Conservation (phyloP, 495 filamentous ascomycete species). For the Penicillium fimorum region DNA sequence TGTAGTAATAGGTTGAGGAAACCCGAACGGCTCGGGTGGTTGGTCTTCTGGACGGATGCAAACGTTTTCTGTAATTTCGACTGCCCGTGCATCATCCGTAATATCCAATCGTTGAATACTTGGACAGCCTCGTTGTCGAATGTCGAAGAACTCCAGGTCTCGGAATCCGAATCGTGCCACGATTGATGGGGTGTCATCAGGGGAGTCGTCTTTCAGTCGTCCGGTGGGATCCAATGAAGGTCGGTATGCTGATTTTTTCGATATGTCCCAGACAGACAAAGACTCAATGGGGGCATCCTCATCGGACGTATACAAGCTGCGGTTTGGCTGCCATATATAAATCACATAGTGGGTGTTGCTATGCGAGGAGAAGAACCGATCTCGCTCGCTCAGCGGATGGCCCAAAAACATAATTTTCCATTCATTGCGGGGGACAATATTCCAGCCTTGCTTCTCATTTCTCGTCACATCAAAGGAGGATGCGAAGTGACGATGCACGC, state of each 20-base stretch:
- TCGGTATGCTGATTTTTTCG: constrained; percentile 50
- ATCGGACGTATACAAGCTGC: constrained; percentile 53
- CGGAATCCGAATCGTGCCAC: constrained; percentile 54
- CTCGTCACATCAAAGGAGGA: constrained; percentile 56
- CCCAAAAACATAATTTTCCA: constrained; percentile 67
- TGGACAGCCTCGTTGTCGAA: constrained; percentile 58
- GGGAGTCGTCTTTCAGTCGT: constrained; percentile 30
- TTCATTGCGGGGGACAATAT: constrained; percentile 58
- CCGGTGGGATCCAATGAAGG: constrained; percentile 56
- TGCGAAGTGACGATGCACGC: constrained; percentile 62
- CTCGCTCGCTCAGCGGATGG: constrained; percentile 55
- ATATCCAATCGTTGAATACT: constrained; percentile 53
- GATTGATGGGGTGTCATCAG: constrained; percentile 47
- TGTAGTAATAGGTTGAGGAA: constrained; percentile 43
- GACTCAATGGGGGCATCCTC: constrained; percentile 62
- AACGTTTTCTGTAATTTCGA: constrained; percentile 51
- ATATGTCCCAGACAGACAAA: constrained; percentile 67
- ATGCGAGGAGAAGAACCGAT: constrained; percentile 66
- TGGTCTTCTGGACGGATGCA: constrained; percentile 44
- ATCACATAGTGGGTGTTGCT: constrained; percentile 62
- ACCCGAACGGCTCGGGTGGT: constrained; percentile 10
- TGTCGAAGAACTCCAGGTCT: constrained; percentile 54
- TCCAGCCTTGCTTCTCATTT: constrained; percentile 36
- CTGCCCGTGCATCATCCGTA: constrained; percentile 41
- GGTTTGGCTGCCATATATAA: constrained; percentile 66